Base-by-base conservation (phyloP, 257 asterid genomes). In the Lycium barbarum region DNA sequence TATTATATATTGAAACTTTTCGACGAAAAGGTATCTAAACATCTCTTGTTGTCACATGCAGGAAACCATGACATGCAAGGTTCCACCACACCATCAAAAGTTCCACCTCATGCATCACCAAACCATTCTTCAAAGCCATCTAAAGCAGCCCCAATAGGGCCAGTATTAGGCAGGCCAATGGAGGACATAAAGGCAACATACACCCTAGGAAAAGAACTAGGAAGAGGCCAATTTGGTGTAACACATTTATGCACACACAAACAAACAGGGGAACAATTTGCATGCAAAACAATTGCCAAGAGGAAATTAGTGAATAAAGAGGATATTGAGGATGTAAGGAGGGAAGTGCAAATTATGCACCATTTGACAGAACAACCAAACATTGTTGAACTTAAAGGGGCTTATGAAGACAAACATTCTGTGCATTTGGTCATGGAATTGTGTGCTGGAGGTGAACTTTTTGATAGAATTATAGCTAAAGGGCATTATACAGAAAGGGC, bases 301-400 rank as follows among this genome's bases (percentile, higher is more conserved):
- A 85, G 95, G 85, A 92, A 90, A 85, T 92, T 92, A 22, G 90
- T 85, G 61, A 90, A 82, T 73, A 91, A 92, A 78, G 94, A 92
- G 58, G 95, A 92, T 58, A 89, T 92, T 17, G 95, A 92, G 91
- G 93, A 92, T 35, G 95, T 92, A 8, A 40, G 91, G 12, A 66
- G 95, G 82, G 95, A 92, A 90, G 95, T 92, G 7, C 95, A 92
- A 88, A 92, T 92, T 71, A 91, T 92, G 95, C 90, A 92, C 83
- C 93, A 92, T 79, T 87, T 91, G 88, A 86, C 93, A 47, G 95
- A 93, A 53, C 94, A 92, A 83, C 90, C 87, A 17, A 92, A 92
- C 81, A 89, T 92, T 63, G 95, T 92, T 71, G 94, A 92, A 89
- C 91, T 92, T 13, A 88, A 88, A 63, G 95, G 95, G 26, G 93